These are phyloP conservation scores for Aristolochia contorta DNA, from an alignment of 164 flowering plant species.

Conservation along the genomic window DNA sequence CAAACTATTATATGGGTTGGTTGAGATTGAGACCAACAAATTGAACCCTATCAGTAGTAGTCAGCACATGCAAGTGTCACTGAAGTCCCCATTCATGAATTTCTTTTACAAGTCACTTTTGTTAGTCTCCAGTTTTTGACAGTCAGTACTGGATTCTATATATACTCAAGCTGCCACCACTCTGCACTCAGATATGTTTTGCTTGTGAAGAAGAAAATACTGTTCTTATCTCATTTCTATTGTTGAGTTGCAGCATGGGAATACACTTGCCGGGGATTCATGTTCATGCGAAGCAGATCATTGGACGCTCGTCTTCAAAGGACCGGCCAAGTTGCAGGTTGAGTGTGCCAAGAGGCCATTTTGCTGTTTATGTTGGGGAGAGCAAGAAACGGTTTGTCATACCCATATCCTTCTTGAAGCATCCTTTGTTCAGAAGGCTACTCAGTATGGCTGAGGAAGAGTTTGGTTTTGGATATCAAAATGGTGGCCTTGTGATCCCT, in stretches of 20 bases:
- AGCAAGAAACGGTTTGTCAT: constrained; percentile 37
- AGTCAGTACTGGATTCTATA: background rate
- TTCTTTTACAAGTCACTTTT: background rate
- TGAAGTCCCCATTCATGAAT: background rate
- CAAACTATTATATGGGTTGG: too few species aligned
- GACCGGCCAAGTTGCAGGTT: background rate
- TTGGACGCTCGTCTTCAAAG: background rate
- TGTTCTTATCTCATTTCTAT: background rate
- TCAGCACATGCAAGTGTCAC: too few species aligned
- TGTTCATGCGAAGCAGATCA: constrained; percentile 1
- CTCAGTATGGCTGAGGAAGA: constrained; percentile 46
- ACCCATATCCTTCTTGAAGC: constrained; percentile 33
- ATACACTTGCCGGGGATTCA: constrained; percentile 1
- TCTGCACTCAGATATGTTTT: too few species aligned
- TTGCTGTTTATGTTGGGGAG: constrained; percentile 50
- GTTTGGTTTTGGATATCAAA: constrained; percentile 43
- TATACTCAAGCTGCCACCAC: background rate
- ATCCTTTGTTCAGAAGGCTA: constrained; percentile 30
- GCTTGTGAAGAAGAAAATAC: background rate
- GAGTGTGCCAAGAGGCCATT: constrained; percentile 54
- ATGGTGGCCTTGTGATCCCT: constrained; percentile 42
- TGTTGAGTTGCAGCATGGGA: background rate
- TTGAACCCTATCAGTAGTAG: too few species aligned
- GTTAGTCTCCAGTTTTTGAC: background rate
- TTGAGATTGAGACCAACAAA: too few species aligned